Base-by-base conservation (phyloP, 192 early-diverging fungal genomes). In the Lunasporangiospora selenospora region DNA sequence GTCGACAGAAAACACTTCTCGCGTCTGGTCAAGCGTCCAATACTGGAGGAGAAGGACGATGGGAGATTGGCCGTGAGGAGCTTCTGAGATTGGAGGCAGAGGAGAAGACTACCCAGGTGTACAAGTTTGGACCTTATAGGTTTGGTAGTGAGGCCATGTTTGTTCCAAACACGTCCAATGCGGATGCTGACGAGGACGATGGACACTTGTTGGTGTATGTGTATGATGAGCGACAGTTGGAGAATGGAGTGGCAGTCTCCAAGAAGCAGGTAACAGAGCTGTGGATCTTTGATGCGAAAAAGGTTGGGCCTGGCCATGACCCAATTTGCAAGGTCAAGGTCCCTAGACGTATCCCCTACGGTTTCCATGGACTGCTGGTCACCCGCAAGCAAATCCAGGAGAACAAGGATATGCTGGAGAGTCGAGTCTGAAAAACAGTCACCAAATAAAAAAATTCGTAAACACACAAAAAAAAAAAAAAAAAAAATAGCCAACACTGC, bases 271-370 rank as follows among this genome's bases (percentile, higher is more conserved):
- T 53, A 18, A 61, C 67, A 2, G 67, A 70, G 52, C 44, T 70
- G 26, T 61, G 67, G 67, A 56, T 70, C 37, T 70, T 50, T 61
- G 58, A 70, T 49, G 67, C 67, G 16, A 62, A 70, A 32, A 61
- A 37, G 29, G 33, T 65, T 54, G 62, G 62, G n/a, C 57, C 45
- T 9, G 58, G 61, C 13, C 18, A 46, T 49, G 66, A 55, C 1
- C 66, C 66, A 10, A 50, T 61, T 6, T 56, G 57, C 6, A 69
- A 59, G 29, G 66, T 69, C 30, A 44, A 40, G 33, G 61, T 69
- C 58, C 66, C 66, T 2, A 16, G 58, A 0, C 66, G 66, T 27
- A 48, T 69, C 1, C 66, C 66, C 10, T 69, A 69, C 55, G 66
- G 66, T 3, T 69, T 69, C 51, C 66, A 69, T 41, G 66, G 66